Base-by-base conservation (phyloP, 1,284 basidiomycete species). In the Pseudozyma hubeiensis region DNA sequence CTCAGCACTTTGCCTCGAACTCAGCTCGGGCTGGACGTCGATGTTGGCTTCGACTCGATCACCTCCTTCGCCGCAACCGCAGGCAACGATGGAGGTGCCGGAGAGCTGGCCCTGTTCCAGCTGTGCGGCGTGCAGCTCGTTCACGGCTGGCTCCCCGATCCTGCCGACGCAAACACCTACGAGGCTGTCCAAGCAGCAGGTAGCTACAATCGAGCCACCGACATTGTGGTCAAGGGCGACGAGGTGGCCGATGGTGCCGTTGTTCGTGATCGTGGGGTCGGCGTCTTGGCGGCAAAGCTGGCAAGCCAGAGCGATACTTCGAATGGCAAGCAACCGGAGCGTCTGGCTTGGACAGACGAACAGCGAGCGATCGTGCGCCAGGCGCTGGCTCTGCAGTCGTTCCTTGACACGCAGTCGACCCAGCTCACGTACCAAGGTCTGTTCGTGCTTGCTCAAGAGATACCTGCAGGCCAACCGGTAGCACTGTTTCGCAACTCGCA, bases 71-170 rank as follows among this genome's bases (percentile, higher is more conserved):
- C 67, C 29, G 59, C 63, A 17, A 30, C 58, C 8, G 46, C 52
- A 3, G 46, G 45, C 7, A 48, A 53, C 13, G 89, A 91, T 0
- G 88, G 70, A 40, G 59, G 56, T 4, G 55, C 53, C 0, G 91
- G 91, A 8, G 93, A 92, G 82, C 88, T 96, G 34, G 89, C 91
- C 53, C 88, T 96, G 5, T 97, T 97, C 81, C 87, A 90, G n/a
- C 89, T 92, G 52, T 91, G 90, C 0, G 89, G 90, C 7, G 92
- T 96, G 48, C 86, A 89, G 13, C 89, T 96, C 49, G 89, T 94
- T 0, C 93, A 96, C 73, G 94, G 94, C 1, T 96, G 94, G 94
- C 87, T 96, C n/a, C 91, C 91, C 8, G 92, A 96, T 77, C 90
- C 91, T 0, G 87, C 88, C 0, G 89, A 89, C 51, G 83, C 86